Evolutionary conservation across 306 rosid species (phyloP), one percentile per base, ranked within the genome.

Genomic region (Cyamopsis tetragonoloba): DNA sequence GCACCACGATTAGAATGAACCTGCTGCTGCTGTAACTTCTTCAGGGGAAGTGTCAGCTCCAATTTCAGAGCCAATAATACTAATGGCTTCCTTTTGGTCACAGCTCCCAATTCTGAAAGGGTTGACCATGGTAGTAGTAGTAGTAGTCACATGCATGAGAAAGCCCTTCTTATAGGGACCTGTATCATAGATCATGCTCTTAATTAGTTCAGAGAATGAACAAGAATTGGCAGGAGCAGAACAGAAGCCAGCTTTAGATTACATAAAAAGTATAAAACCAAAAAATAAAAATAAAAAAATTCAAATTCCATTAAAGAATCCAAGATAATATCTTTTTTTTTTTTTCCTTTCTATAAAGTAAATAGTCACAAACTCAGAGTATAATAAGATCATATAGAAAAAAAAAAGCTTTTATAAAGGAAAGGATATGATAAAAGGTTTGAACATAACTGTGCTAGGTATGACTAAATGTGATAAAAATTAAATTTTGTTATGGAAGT

Each of bases 1-100:
- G 91, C 88, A 62, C 91, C 98, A 6, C 14, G 43, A 47, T 68
- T 73, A 69, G 50, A 38, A 75, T 35, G 63, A 76, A 62, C 41
- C 77, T 28, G 63, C 39, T 7, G 18, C 61, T 14, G 15, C 28
- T 26, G 61, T 30, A 3, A 31, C 6, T 31, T 8, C 65, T 53
- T 32, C 55, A 58, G 12, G 57, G 63, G 47, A 57, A 30, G 9
- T 56, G 62, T 62, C 58, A 47, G 71, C 57, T 75, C 35, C 84
- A 62, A 54, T 62, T 71, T 70, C 80, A 70, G 69, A 66, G 70
- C 76, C 73, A 66, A 70, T 46, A 42, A 65, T 35, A 66, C 73
- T 46, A 42, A 65, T 35, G 78, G 38, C 74, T 76, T 64, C 73
- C 56, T 51, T 79, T 77, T 43, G 53, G 62, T 56, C 62, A 44